These are phyloP conservation scores for Yamagishiella unicocca DNA, from an alignment of 139 green algal genomes.

Conservation along the genomic window DNA sequence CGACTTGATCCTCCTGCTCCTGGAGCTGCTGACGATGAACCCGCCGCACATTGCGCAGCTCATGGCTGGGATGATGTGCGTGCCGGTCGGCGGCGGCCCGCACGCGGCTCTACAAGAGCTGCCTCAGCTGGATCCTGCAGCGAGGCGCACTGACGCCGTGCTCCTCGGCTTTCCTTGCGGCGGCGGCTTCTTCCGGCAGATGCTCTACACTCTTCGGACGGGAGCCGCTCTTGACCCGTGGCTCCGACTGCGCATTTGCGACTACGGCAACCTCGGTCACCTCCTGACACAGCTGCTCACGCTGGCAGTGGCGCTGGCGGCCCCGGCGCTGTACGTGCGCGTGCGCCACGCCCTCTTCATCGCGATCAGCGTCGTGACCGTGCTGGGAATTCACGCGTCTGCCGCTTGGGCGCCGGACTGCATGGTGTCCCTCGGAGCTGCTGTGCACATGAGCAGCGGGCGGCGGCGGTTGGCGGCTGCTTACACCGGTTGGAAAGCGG, in stretches of 20 bases:
- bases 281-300: not conserved
- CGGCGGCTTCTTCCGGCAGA: not conserved
- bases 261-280: not conserved
- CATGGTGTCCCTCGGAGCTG: not conserved
- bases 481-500: not conserved
- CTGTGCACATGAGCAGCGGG: not conserved
- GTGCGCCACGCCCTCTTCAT: not conserved
- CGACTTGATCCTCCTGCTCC: not conserved
- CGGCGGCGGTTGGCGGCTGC: not conserved
- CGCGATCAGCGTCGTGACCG: not conserved
- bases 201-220: not conserved
- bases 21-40: not conserved
- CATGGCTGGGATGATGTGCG: not conserved
- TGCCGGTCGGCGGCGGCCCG: not conserved
- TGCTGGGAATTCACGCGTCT: not conserved
- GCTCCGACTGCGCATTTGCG: not conserved
- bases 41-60: too few relatives aligned
- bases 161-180: not conserved
- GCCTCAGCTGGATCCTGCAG: not conserved
- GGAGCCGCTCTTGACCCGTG: not conserved
- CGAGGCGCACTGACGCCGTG: not conserved
- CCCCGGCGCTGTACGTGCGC: not conserved
- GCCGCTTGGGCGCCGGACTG: not conserved
- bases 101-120: not conserved
- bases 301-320: not conserved